Percentiles rank a stretch among this genome's conserved stretches.
Conservation (phyloP, 495 filamentous ascomycete species). For the Lasiosphaeris hirsuta region DNA sequence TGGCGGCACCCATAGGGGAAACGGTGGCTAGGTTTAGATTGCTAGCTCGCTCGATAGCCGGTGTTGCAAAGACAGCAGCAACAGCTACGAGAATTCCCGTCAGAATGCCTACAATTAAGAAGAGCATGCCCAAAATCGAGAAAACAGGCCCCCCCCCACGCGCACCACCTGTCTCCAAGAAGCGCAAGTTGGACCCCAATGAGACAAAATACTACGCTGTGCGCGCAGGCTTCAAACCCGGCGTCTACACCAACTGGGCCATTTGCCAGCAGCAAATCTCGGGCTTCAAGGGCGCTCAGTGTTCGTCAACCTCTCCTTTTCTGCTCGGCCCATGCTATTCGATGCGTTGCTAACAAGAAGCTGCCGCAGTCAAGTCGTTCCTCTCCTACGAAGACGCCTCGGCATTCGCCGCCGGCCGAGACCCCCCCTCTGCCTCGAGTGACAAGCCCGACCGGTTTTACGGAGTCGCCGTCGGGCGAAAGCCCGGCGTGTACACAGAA, state of each 20-base stretch:
- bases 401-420: constrained; percentile 66
- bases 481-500: constrained; percentile 85
- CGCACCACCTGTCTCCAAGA: no score
- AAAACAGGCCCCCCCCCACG: neutral
- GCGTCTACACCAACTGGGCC: constrained; percentile 80
- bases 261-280: constrained; percentile 79
- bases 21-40: no score
- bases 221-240: constrained; percentile 68
- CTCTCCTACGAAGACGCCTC: constrained; percentile 70
- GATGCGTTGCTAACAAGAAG: neutral
- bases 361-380: constrained; percentile 74
- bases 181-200: constrained; percentile 37
- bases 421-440: constrained; percentile 30
- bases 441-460: constrained; percentile 62
- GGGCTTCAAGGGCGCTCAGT: constrained; percentile 80
- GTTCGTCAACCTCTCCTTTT: constrained; percentile 47
- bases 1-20: no score
- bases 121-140: no score
- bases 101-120: no score
- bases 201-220: constrained; percentile 84
- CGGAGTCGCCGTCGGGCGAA: constrained; percentile 74
- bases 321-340: constrained; percentile 13
- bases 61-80: no score
- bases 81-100: no score
- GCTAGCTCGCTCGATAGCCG: no score